phyloP scores from a whole-genome alignment of 1,284 basidiomycete genomes.

The Athelia psychrophila region DNA sequence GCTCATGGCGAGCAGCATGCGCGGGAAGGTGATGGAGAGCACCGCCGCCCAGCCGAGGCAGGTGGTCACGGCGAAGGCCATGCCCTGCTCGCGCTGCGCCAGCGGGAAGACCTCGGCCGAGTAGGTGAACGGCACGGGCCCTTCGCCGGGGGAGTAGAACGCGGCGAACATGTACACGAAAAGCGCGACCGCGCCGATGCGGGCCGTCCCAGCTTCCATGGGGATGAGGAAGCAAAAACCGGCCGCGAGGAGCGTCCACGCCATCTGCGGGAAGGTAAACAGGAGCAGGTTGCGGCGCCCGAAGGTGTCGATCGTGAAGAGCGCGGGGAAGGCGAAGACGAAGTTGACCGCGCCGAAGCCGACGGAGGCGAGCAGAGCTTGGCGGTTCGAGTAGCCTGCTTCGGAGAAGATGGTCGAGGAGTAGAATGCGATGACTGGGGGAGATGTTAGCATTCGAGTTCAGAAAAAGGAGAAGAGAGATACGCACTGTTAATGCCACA shows the following conservation, averaged over 20 bases:
- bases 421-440: conserved; percentile 62
- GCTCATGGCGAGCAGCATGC: conserved; percentile 44
- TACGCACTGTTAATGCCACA: conserved; percentile 33
- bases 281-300: conserved; percentile 58
- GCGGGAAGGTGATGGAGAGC: conserved; percentile 59
- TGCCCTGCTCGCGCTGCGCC: conserved; percentile 58
- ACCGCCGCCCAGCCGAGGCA: conserved; percentile 52
- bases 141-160: conserved; percentile 64
- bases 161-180: conserved; percentile 58
- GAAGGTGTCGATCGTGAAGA: conserved; percentile 35
- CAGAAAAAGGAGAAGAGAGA: neutral
- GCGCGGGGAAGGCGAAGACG: conserved; percentile 63
- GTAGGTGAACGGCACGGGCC: conserved; percentile 70
- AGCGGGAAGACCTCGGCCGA: conserved; percentile 65
- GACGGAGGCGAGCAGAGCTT: conserved; percentile 62
- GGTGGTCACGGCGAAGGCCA: conserved; percentile 53
- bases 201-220: conserved; percentile 30
- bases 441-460: too few relatives aligned
- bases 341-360: conserved; percentile 75
- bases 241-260: conserved; percentile 55
- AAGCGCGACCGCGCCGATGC: conserved; percentile 47
- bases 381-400: conserved; percentile 46
- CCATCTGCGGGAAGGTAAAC: conserved; percentile 59
- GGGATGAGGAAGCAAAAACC: conserved; percentile 56
- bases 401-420: conserved; percentile 64